Percentiles rank a stretch among this genome's conserved stretches.
Evolutionary conservation across 129 eudicot genomes (phyloP).

Genomic region (Solidago caesia): DNA sequence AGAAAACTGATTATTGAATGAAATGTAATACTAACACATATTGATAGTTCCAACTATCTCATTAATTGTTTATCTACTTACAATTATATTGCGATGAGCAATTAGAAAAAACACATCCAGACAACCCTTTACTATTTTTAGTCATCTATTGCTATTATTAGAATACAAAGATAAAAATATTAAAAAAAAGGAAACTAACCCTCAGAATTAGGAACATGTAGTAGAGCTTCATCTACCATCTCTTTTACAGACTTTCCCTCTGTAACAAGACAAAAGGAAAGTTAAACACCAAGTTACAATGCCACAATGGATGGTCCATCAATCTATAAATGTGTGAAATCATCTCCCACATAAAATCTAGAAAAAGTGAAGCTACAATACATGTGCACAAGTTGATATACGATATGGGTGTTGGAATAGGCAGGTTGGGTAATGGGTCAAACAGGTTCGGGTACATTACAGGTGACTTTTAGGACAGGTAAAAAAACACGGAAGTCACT

Average conservation of each 20-base stretch:
- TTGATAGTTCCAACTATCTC: not conserved
- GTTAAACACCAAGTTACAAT: not conserved
- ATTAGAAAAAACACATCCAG: not conserved
- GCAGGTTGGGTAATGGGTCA: not conserved
- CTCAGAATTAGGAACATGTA: conserved; percentile 64
- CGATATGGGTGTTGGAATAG: not conserved
- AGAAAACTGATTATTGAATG: not conserved
- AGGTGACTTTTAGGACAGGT: not conserved
- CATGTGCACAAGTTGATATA: not conserved
- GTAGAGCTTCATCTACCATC: conserved; percentile 97
- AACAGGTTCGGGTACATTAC: not conserved
- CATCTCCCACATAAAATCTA: not conserved
- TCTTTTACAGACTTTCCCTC: conserved; percentile 96
- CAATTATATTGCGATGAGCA: conserved; percentile 8
- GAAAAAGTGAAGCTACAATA: not conserved
- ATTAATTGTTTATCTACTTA: not conserved
- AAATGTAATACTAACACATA: not conserved
- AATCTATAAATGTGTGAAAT: not conserved
- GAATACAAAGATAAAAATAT: not conserved
- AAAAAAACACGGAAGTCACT: not conserved
- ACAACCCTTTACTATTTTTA: not conserved
- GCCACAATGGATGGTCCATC: not conserved
- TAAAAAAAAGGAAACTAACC: conserved; percentile 52
- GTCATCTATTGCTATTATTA: not conserved
- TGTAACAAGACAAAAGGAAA: conserved; percentile 32